phyloP scores from a whole-genome alignment of 495 filamentous ascomycete genomes.

The Penicillium angulare region DNA sequence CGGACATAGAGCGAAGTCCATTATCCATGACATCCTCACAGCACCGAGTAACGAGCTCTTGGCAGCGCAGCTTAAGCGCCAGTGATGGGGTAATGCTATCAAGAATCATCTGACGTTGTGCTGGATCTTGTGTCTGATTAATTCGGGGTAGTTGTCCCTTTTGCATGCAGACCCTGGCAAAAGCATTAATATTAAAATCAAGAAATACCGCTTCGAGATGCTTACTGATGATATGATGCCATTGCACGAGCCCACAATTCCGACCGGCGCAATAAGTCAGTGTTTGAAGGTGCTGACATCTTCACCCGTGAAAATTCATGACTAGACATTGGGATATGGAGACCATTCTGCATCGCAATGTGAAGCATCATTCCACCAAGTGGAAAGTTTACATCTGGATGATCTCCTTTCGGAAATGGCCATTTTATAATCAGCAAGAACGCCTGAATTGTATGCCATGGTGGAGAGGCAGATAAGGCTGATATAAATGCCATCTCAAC shows the following conservation, averaged over 20 bases:
- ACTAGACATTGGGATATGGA: slow-evolving; percentile 48
- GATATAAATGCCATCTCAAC: slow-evolving; percentile 46
- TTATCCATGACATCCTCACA: slow-evolving; percentile 34
- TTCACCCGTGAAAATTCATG: slow-evolving; percentile 46
- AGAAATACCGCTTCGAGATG: too few species aligned
- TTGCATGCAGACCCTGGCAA: slow-evolving; percentile 29
- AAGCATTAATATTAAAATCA: too few species aligned
- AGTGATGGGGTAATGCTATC: slow-evolving; percentile 32
- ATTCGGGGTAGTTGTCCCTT: slow-evolving; percentile 40
- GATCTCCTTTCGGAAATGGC: slow-evolving; percentile 48
- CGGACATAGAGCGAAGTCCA: slow-evolving; percentile 37
- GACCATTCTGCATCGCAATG: slow-evolving; percentile 49
- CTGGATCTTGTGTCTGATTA: slow-evolving; percentile 34
- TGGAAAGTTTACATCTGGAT: slow-evolving; percentile 41
- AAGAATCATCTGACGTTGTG: slow-evolving; percentile 32
- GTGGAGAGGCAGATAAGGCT: slow-evolving; percentile 31
- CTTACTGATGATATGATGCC: slow-evolving; percentile 41
- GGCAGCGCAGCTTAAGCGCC: slow-evolving; percentile 33
- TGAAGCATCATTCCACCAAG: slow-evolving; percentile 43
- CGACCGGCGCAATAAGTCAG: slow-evolving; percentile 37
- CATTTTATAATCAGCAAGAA: slow-evolving; percentile 48
- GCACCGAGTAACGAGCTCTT: slow-evolving; percentile 36
- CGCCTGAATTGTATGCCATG: slow-evolving; percentile 48
- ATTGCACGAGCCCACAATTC: slow-evolving; percentile 46
- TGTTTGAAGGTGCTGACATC: slow-evolving; percentile 31